Conservation (phyloP, 352 stramenopile species). For the Phytophthora pluvialis region DNA sequence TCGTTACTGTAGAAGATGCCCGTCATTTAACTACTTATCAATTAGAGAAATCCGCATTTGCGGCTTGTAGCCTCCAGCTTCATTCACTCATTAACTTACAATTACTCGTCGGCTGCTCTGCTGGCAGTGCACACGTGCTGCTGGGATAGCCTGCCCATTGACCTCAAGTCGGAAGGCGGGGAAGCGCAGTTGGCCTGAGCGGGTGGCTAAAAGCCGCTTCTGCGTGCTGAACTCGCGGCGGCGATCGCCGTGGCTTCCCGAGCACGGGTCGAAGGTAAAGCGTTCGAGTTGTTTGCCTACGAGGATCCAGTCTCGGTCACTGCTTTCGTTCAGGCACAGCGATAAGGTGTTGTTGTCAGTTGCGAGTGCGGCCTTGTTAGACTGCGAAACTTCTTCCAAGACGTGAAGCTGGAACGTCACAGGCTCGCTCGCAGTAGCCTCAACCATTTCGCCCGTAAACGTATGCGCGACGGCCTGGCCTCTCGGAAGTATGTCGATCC, state of each 20-base stretch:
- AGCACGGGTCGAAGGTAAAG: conserved; percentile 36
- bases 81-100: conserved; percentile 27
- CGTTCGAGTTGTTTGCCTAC: conserved; percentile 67
- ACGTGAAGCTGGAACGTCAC: conserved; percentile 58
- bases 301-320: conserved; percentile 71
- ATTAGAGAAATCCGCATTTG: conserved; percentile 17
- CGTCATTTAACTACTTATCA: conserved; percentile 26
- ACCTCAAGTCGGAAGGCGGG: conserved; percentile 56
- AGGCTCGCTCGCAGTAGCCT: conserved; percentile 44
- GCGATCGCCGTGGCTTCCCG: conserved; percentile 9
- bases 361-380: conserved; percentile 3
- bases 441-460: conserved; percentile 12
- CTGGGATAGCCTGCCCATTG: conserved; percentile 20
- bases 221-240: conserved; percentile 45
- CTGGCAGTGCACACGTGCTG: conserved; percentile 46
- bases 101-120: conserved; percentile 47
- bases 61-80: conserved; percentile 4
- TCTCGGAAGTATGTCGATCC: conserved; percentile 48
- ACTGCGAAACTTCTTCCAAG: conserved; percentile 25
- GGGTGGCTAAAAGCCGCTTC: conserved; percentile 55
- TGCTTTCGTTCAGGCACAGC: conserved; percentile 59
- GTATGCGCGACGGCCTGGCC: conserved; percentile 5
- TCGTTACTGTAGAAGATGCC: neutral
- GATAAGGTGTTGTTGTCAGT: conserved; percentile 24
- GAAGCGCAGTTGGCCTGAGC: conserved; percentile 53